Base-by-base conservation (phyloP, 176 grass and related monocot species). In the Phragmites australis region DNA sequence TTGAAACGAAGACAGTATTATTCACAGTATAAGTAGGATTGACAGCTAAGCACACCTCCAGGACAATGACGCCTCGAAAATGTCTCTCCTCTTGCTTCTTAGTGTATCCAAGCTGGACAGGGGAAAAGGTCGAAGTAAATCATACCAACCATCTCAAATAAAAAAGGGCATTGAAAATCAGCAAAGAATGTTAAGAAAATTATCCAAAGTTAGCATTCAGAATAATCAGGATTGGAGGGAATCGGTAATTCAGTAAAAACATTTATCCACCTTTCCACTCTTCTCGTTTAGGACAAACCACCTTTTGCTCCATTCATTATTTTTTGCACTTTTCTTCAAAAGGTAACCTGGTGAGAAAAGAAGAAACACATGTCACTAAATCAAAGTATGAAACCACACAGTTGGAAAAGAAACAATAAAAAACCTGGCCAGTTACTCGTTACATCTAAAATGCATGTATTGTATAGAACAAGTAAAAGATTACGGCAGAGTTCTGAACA, bases 251-350 rank as follows among this genome's bases (percentile, higher is more conserved):
- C n/a, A 85, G 5, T 48, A 68, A 46, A 31, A 15, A 65, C 53
- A 68, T 76, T 82, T 64, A 87, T 81, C 78, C 68, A 97, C 93
- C 93, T 97, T 97, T 88, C 93, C 93, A 68, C 90, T 97, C 87
- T 97, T 97, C 72, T 91, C 90, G 76, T 97, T 97, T 60, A 97
- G 83, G 81, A 97, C 93, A 85, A 97, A 97, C 93, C 93, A 97
- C 27, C 93, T 81, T 87, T 29, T 93, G 68, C 88, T 97, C 93
- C 93, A 97, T 72, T 90, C 90, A 89, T 97, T 97, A 74, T 89
- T 90, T 90, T 97, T 97, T 87, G 88, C 90, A 87, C 93, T 97
- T 87, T 91, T 93, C 62, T 97, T 97, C 72, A 93, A 91, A 55
- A 97, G 82, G 71, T 92, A 93, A 70, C 93, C 93, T 97, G 86